phyloP scores from a whole-genome alignment of 805 yeast species.

The Komagataella populi region DNA sequence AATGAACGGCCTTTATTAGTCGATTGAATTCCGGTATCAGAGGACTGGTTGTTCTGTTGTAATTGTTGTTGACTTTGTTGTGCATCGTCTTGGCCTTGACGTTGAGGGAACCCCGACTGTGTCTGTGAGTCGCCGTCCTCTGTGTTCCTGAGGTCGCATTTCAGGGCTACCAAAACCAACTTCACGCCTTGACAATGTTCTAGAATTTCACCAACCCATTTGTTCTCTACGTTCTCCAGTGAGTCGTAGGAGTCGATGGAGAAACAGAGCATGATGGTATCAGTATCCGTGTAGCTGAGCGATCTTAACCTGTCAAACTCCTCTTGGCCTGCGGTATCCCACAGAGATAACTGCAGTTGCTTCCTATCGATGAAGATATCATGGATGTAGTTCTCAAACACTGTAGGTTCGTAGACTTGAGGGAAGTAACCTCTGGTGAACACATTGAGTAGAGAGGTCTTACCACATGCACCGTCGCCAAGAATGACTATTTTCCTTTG shows the following conservation, averaged over 20 bases:
- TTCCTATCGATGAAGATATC: constrained; percentile 93
- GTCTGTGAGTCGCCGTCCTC: constrained; percentile 23
- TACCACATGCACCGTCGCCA: constrained; percentile 99
- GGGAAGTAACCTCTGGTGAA: constrained; percentile 97
- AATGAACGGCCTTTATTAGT: constrained; percentile 21
- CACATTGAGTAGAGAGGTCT: constrained; percentile 86
- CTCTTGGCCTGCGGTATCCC: constrained; percentile 99
- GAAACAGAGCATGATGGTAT: constrained; percentile 92
- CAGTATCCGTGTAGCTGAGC: constrained; percentile 87
- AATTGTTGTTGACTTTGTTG: constrained; percentile 13
- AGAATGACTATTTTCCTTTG: constrained; percentile 88
- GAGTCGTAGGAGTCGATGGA: constrained; percentile 92
- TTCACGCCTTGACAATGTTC: constrained; percentile 97
- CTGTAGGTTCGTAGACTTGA: constrained; percentile 96
- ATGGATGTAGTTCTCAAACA: constrained; percentile 93
- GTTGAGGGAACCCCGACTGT: neutral
- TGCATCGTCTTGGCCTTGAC: constrained; percentile 21
- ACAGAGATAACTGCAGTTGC: constrained; percentile 79
- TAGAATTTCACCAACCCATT: constrained; percentile 95
- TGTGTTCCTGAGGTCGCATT: constrained; percentile 77
- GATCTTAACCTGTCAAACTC: constrained; percentile 93
- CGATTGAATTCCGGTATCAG: neutral
- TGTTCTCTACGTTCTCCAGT: constrained; percentile 83
- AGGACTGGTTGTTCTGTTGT: constrained; percentile 1
- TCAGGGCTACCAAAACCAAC: constrained; percentile 83